Base-by-base conservation (phyloP, 176 grass and related monocot species). In the Typha latifolia region DNA sequence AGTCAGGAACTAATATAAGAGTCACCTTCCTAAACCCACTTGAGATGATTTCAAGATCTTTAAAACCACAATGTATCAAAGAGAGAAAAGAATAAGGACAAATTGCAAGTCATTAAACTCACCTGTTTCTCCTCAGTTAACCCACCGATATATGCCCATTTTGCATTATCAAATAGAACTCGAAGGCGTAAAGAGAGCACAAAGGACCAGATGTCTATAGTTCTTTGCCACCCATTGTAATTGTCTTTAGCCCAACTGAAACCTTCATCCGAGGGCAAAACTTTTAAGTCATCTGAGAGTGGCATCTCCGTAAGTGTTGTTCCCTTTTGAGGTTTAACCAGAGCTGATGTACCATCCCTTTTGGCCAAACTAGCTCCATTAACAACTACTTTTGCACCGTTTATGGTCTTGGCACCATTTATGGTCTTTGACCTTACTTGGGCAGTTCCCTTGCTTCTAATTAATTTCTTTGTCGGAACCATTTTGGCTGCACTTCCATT, bases 211-310 rank as follows among this genome's bases (percentile, higher is more conserved):
- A 96, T 84, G 79, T 96, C 88, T 31, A 69, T 32, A 23, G 82
- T 88, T 79, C 92, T 89, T 68, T 96, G 92, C 80, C 70, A 83
- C 16, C 82, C 69, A 75, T 84, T 96, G 62, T 96, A 96, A 68
- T 72, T 91, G 24, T 91, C 85, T 72, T 96, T 91, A 27, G 92
- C 82, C 92, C 92, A 96, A 67, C 88, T 96, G 67, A 96, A 96
- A 51, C 88, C 82, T 64, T 96, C 92, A 15, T 96, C 92, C 47
- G 92, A 96, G 51, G 92, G 92, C 69, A 96, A 78, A 82, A 96
- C 51, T 80, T 74, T 96, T 63, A 96, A 70, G 64, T 96, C 88
- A 65, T 86, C 85, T 64, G 74, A 74, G 68, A 91, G 81, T 5
- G 74, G 67, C 49, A 76, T 66, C 66, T 82, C 77, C 32, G 77